Evolutionary conservation across 2,329 filamentous ascomycete genomes (phyloP), one percentile per base, ranked within the genome.

Genomic region (Penicillium nordicum): DNA sequence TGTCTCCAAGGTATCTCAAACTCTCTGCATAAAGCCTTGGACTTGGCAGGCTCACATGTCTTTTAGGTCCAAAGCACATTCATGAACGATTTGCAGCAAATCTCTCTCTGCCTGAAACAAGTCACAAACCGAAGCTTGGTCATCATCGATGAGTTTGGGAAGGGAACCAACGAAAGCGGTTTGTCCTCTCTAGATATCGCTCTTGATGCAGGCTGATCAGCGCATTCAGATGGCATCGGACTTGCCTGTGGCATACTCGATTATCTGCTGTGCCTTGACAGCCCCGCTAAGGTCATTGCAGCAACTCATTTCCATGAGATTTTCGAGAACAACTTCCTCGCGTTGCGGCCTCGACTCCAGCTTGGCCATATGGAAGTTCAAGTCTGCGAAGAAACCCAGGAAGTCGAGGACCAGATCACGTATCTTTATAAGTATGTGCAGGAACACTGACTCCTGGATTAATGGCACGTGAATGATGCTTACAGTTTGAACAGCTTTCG

Each of bases 71-170:
- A 88, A 67, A 88, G 85, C 64, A 83, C 85, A 5, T 88, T 88
- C 71, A 86, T 87, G 83, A 90, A 90, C 50, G 94, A 99, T 66
- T 74, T 99, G 18, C 90, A 94, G 64, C 93, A 99, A 68, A 85
- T 94, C 11, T 87, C 89, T 0, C 83, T 94, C 54, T 86, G 89
- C 0, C 79, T 94, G 48, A 88, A 83, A 56, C 82, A 90, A 51
- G 86, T 88, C 4, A 96, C 92, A 0, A 78, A 82, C 12, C 83
- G 85, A 46, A 97, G 90, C 67, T 78, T 99, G 6, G 72, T 99
- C 1, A 79, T 99, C n/a, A 85, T 97, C 43, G 94, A 99, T 66
- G 94, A 99, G 68, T 97, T 99, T 66, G 86, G 86, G 1, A 88
- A 88, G 70, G 86, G 86, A 2, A 88, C 86, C 0, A 83, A 86